Percentiles rank a stretch among this genome's conserved stretches.
phyloP scores from a whole-genome alignment of 305 asterid genomes.

The Fraxinus baroniana region DNA sequence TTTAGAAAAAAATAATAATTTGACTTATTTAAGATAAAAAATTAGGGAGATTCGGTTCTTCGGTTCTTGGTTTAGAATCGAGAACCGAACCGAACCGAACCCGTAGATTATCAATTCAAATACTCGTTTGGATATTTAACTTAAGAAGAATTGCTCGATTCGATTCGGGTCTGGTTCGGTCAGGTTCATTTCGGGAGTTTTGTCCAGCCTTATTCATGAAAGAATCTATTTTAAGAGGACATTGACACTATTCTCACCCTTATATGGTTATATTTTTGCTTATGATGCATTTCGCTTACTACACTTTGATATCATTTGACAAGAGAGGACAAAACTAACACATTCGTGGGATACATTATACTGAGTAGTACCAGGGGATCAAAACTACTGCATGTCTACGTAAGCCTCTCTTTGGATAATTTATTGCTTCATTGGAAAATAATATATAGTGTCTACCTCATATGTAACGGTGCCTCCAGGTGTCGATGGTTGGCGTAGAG shows the following conservation, averaged over 20 bases:
- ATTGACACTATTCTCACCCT: background rate
- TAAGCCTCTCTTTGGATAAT: background rate
- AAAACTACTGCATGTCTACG: background rate
- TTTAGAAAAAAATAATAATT: too few species aligned
- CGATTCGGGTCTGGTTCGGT: background rate
- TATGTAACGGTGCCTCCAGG: conserved; percentile 57
- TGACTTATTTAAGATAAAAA: too few species aligned
- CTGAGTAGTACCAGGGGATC: background rate
- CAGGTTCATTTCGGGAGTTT: background rate
- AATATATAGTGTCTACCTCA: conserved; percentile 43
- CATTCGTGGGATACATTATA: background rate
- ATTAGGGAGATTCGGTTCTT: background rate
- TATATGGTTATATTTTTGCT: background rate
- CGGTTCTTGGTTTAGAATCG: background rate
- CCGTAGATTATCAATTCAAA: background rate
- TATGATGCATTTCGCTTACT: background rate
- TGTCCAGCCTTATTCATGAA: background rate
- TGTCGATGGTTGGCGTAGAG: conserved; percentile 58
- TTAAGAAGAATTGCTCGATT: background rate
- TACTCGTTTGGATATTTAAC: background rate
- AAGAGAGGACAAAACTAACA: background rate
- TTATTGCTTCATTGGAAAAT: background rate
- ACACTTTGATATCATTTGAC: background rate
- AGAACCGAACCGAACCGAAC: background rate
- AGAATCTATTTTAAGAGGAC: background rate